Base-by-base conservation (phyloP, 495 filamentous ascomycete genomes). In the Peziza echinospora region DNA sequence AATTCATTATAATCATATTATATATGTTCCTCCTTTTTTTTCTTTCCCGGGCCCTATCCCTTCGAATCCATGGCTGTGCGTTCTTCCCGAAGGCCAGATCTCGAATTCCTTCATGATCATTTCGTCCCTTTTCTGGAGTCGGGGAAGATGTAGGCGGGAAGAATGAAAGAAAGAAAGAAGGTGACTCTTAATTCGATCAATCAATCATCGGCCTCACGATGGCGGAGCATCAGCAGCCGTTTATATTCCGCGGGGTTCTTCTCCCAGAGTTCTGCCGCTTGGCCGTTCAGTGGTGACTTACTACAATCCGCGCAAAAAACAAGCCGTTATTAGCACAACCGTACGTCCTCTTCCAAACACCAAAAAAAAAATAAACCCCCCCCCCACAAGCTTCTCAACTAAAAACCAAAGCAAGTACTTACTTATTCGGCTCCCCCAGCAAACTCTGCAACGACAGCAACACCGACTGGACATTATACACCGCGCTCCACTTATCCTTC, bases 381-480 rank as follows among this genome's bases (percentile, higher is more conserved):
- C n/a, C n/a, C n/a, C n/a, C n/a, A n/a, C n/a, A n/a, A n/a, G n/a
- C n/a, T n/a, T n/a, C n/a, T n/a, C n/a, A n/a, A n/a, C n/a, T n/a
- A 17, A 17, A 43, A 17, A 43, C 8, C 21, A 34, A 8, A 21
- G 22, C 19, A 24, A 23, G 8, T 44, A 53, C 76, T 58, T 69
- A 97, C 91, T 94, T 94, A 65, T 99, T 99, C 4, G 89, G 89
- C 61, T 96, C 89, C 17, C 87, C 89, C 2, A 99, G 73, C 53
- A 99, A 66, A 63, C 84, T 93, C 65, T 99, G 89, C 63, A 99
- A 61, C 51, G 85, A 93, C 53, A 99, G 64, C 41, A 99, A 65
- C 21, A 99, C 82, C 40, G 77, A 89, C 64, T 89, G 82, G 47
- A 89, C 79, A 55, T 93, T 94, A 71, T 93, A 92, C 11, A 87